phyloP scores from a whole-genome alignment of 148 eudicot species.

The Silene conica region DNA sequence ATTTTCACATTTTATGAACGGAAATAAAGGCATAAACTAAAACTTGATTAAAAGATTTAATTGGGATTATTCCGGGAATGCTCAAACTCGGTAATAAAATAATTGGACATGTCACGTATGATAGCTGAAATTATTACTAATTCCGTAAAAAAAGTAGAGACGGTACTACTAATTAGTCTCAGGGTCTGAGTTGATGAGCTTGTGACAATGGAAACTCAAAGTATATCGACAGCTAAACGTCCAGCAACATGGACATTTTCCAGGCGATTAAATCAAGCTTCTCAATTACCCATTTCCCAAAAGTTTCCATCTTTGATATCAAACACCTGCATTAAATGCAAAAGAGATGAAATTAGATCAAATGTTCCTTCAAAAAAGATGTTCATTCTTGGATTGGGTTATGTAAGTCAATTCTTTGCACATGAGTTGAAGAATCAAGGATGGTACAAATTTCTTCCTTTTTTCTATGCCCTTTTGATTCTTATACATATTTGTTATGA shows the following conservation, averaged over 20 bases:
- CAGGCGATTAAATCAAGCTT: conserved; percentile 8
- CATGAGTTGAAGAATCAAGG: conserved; percentile 44
- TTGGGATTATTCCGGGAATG: too few species aligned
- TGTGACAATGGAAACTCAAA: conserved; percentile 27
- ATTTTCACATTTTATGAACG: too few species aligned
- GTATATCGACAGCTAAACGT: conserved; percentile 10
- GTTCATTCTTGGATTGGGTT: conserved; percentile 86
- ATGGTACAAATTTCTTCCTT: conserved; percentile 39
- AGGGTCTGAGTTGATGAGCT: not conserved
- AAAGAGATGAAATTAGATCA: conserved; percentile 1
- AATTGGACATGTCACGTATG: too few species aligned
- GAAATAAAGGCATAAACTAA: too few species aligned
- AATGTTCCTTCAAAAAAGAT: conserved; percentile 33
- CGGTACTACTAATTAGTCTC: too few species aligned
- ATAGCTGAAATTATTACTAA: too few species aligned
- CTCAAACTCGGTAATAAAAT: too few species aligned
- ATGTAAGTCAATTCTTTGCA: conserved; percentile 70
- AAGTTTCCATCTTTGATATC: conserved; percentile 12
- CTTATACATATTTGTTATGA: not conserved
- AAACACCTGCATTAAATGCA: conserved; percentile 12
- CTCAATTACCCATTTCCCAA: not conserved
- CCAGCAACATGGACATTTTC: conserved; percentile 20
- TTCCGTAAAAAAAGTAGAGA: too few species aligned
- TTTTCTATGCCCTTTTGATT: not conserved
- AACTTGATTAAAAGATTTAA: too few species aligned